phyloP scores from a whole-genome alignment of 2,329 filamentous ascomycete genomes.

The Emergomyces orientalis region DNA sequence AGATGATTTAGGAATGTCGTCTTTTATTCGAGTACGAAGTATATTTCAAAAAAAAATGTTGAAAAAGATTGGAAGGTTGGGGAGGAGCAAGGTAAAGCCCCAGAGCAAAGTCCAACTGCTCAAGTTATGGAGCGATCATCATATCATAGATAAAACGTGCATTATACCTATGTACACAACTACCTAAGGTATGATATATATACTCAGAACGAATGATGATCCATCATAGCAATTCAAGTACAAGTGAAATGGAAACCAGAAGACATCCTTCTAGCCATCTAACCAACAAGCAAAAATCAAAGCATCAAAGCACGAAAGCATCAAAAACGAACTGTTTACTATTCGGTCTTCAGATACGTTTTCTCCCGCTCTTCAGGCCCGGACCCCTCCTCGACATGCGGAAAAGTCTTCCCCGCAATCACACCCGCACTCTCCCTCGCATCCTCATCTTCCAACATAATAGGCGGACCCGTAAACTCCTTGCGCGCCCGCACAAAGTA shows the following conservation, averaged over 20 bases:
- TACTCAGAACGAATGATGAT: neutral
- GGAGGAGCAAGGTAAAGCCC: neutral
- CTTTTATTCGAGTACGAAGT: too few species aligned
- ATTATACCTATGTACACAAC: too few species aligned
- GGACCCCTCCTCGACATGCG: conserved; percentile 26
- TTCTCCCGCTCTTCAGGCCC: conserved; percentile 13
- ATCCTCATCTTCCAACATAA: conserved; percentile 24
- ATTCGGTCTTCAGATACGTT: conserved; percentile 10
- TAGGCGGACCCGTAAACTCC: conserved; percentile 52
- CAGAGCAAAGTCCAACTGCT: neutral
- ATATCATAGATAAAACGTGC: neutral
- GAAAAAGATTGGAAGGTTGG: neutral
- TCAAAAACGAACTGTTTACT: neutral
- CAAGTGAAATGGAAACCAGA: neutral
- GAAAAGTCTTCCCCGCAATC: conserved; percentile 24
- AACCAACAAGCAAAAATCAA: neutral
- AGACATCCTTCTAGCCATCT: neutral
- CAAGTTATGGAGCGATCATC: neutral
- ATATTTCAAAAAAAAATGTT: neutral
- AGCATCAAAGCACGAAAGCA: neutral
- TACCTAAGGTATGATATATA: too few species aligned
- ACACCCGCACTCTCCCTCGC: conserved; percentile 20
- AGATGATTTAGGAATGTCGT: too few species aligned
- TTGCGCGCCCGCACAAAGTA: conserved; percentile 55
- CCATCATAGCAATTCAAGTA: neutral